Base-by-base conservation (phyloP, 129 eudicot genomes). In the Kitagawia praeruptora region DNA sequence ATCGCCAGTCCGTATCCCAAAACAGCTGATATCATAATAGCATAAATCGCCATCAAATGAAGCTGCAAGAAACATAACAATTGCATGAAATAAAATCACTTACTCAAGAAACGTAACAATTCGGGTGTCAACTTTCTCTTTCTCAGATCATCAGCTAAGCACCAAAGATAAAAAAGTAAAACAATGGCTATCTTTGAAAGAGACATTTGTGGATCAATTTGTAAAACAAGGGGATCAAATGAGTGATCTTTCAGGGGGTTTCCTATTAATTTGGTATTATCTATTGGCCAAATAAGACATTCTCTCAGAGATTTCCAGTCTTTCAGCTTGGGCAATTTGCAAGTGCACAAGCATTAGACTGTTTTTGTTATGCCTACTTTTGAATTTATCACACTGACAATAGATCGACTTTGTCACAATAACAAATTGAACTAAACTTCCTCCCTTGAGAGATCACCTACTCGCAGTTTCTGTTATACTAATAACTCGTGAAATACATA, bases 1-100 rank as follows among this genome's bases (percentile, higher is more conserved):
- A 89, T 81, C 11, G 97, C 86, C 56, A 80, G 41, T 48, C 90
- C 96, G 49, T 91, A 89, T 46, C 97, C 98, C 61, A 90, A 64
- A 78, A 88, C 75, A 38, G 97, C 71, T 7, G 98, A 80, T 53
- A 89, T 21, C 91, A 91, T 84, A 58, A 94, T 80, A 11, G 97
- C 89, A 79, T 89, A 89, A 23, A 94, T 82, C 18, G 93, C 89
- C 84, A 75, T 78, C 70, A 94, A 54, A 34, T 88, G 87, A 85
- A 91, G 91, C 98, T 94, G 93, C 93, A 78, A 86, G 76, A 85
- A 74, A 81, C 31, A 77, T 11, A 70, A 46, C 34, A 42, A n/a
- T 74, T 46, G 67, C 67, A 58, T 58, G 14, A n/a, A 58, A 58
- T 1, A n/a, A 58, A 10, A 58, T n/a, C 15, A 58, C 11, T 58